Evolutionary conservation across 1,284 basidiomycete species (phyloP), one percentile per base, ranked within the genome.

Genomic region (Cryptococcus deneoformans): DNA sequence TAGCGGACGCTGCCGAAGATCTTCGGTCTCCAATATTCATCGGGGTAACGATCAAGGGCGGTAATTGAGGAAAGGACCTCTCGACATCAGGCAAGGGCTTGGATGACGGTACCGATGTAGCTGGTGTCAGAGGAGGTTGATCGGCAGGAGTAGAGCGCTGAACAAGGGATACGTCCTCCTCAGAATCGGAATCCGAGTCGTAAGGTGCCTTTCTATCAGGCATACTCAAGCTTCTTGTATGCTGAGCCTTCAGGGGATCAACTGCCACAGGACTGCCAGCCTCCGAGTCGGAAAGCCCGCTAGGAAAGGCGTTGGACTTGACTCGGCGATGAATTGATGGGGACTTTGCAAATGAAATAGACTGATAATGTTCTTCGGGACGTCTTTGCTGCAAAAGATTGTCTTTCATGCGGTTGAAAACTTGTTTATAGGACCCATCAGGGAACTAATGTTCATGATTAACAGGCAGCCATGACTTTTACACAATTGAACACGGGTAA

Each of bases 381-480:
- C 29, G 29, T 5, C 29, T 29, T 29, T 29, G 29, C 29, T 29
- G 3, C 29, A 29, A 29, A 29, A 29, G 29, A 29, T 29, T 29
- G 16, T 63, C 52, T n/a, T 66, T 61, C 38, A 66, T 63, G 4
- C 53, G 50, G 39, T 60, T 62, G 42, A 76, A 75, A 9, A 68
- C 69, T 6, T 56, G 53, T 14, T 59, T 62, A 52, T 76, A 76
- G 1, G 73, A 73, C 8, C 72, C 74, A 49, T 76, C 74, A 1
- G 74, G 74, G 53, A 76, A 76, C 72, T 75, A 51, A 29, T 29
- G 29, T 2, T 11, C 11, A 47, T 62, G 54, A 47, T 36, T 10
- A 49, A 35, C 24, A n/a, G 44, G 37, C 2, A 24, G 20, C 16
- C 29, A 8, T 46, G 29, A 5, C 11, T 16, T 6, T 35, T 39